Evolutionary conservation across 2,329 filamentous ascomycete species (phyloP).

Genomic region (Massarina eburnea): DNA sequence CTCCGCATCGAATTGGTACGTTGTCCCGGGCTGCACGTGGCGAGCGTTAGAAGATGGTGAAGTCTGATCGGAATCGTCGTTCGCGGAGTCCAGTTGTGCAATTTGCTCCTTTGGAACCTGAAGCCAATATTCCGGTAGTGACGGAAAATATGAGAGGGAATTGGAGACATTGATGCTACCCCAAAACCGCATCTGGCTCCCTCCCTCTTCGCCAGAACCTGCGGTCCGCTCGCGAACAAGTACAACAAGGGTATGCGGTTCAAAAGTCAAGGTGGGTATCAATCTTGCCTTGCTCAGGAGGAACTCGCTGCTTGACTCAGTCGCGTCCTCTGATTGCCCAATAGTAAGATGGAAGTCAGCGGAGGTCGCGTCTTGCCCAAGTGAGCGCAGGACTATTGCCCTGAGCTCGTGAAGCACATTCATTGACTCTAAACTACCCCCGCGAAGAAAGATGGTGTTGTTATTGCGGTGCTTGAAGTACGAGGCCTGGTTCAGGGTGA

Average conservation of each 20-base stretch:
- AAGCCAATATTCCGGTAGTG: conserved; percentile 17
- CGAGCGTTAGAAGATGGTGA: conserved; percentile 3
- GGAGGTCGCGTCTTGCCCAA: conserved; percentile 20
- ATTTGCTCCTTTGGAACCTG: neutral
- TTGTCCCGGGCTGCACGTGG: conserved; percentile 26
- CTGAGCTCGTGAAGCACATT: conserved; percentile 21
- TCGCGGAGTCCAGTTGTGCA: conserved; percentile 6
- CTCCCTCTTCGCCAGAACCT: conserved; percentile 26
- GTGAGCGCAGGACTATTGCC: conserved; percentile 19
- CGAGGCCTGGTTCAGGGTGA: conserved; percentile 46
- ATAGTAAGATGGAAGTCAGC: conserved; percentile 60
- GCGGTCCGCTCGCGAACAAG: conserved; percentile 52
- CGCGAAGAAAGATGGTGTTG: conserved; percentile 46
- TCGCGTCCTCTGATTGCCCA: conserved; percentile 57
- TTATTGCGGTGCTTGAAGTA: conserved; percentile 54
- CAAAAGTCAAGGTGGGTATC: conserved; percentile 54
- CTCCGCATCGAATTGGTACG: conserved; percentile 32
- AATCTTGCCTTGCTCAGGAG: conserved; percentile 56
- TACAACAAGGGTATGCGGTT: conserved; percentile 53
- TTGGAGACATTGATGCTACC: conserved; percentile 48
- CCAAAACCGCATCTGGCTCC: conserved; percentile 60
- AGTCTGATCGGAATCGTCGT: neutral
- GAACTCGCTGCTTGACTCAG: conserved; percentile 51
- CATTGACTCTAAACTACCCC: conserved; percentile 4
- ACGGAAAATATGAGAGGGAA: neutral